Evolutionary conservation across 2,329 filamentous ascomycete species (phyloP).

Genomic region (Cladosporium sp.): DNA sequence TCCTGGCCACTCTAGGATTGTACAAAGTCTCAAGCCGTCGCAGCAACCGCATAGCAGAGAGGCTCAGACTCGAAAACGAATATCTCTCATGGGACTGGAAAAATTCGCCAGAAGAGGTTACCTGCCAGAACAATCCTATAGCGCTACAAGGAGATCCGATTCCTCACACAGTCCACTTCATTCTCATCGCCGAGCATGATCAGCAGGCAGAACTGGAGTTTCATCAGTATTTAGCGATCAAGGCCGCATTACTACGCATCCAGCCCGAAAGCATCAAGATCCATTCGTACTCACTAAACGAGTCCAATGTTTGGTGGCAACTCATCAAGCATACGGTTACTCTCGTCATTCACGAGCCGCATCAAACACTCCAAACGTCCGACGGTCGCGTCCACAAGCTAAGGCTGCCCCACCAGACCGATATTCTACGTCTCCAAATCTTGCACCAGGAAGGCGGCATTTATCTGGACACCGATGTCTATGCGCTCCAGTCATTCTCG

Average conservation of each 20-base stretch:
- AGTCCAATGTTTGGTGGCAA: slow-evolving; percentile 14
- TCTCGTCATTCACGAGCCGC: slow-evolving; percentile 11
- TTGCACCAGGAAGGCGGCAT: slow-evolving; percentile 22
- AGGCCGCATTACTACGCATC: slow-evolving; percentile 22
- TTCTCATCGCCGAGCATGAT: slow-evolving; percentile 19
- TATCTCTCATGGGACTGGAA: slow-evolving; percentile 8
- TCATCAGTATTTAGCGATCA: slow-evolving; percentile 22
- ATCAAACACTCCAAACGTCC: background rate
- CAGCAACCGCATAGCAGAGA: background rate
- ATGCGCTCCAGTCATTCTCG: slow-evolving; percentile 21
- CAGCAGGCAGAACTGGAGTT: slow-evolving; percentile 20
- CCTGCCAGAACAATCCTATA: background rate
- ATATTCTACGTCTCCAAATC: slow-evolving; percentile 21
- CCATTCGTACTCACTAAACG: slow-evolving; percentile 15
- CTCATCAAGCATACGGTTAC: slow-evolving; percentile 13
- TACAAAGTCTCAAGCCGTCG: background rate
- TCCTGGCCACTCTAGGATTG: background rate
- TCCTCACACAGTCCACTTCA: slow-evolving; percentile 21
- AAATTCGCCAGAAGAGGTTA: slow-evolving; percentile 3
- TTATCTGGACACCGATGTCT: slow-evolving; percentile 25
- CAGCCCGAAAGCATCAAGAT: slow-evolving; percentile 19
- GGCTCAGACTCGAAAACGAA: background rate
- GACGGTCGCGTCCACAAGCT: slow-evolving; percentile 7
- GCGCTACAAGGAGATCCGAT: background rate
- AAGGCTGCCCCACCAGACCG: slow-evolving; percentile 21